These are phyloP conservation scores for Salix koriyanagi DNA, from an alignment of 345 rosid genomes.

Conservation along the genomic window DNA sequence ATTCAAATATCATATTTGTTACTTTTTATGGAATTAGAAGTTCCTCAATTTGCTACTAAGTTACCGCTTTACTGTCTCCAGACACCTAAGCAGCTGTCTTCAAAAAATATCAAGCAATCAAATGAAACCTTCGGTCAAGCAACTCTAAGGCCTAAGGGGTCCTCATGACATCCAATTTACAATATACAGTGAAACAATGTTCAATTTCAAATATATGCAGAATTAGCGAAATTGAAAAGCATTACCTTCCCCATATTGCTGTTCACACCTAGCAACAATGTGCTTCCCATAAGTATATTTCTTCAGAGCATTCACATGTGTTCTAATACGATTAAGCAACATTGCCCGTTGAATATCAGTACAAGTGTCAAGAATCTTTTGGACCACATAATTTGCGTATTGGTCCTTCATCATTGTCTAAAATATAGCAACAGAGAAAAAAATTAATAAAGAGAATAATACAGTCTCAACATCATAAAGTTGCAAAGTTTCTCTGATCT, in stretches of 20 bases:
- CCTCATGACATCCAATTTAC: not conserved
- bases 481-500: too few relatives aligned
- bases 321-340: conserved; percentile 55
- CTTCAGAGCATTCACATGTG: conserved; percentile 75
- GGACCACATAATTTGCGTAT: conserved; percentile 90
- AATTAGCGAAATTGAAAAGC: not conserved
- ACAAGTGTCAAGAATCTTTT: conserved; percentile 80
- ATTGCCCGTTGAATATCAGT: conserved; percentile 62
- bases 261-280: conserved; percentile 91
- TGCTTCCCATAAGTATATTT: conserved; percentile 98
- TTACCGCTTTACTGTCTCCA: not conserved
- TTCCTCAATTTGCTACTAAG: not conserved
- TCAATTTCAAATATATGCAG: not conserved
- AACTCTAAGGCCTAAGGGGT: not conserved
- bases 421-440: conserved; percentile 5
- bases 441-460: too few relatives aligned
- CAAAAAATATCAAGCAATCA: not conserved
- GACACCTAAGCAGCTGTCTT: not conserved
- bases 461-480: too few relatives aligned
- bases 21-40: not conserved
- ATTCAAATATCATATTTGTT: not conserved
- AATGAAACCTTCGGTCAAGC: not conserved
- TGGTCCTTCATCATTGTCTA: conserved; percentile 99
- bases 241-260: conserved; percentile 77
- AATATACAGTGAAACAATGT: not conserved